Evolutionary conservation across 768 basidiomycete genomes (phyloP).

Genomic region (Daedalea quercina): DNA sequence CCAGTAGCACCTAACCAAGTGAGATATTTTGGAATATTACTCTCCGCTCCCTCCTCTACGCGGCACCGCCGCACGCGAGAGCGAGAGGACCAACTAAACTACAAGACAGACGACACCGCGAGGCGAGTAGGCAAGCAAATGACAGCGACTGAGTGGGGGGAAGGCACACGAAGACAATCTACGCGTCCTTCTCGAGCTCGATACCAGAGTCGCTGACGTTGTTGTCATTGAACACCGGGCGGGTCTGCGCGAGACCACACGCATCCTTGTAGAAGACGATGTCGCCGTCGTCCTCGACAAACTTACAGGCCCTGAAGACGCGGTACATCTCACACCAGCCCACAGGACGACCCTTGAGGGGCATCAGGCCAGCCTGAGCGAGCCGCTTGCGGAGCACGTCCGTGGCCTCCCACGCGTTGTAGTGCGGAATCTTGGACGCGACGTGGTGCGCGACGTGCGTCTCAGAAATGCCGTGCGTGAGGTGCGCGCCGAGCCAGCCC

Average conservation of each 20-base stretch:
- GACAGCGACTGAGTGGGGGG: neutral
- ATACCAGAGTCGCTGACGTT: conserved; percentile 62
- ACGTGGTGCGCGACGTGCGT: conserved; percentile 93
- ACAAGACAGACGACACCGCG: neutral
- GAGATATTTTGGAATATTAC: neutral
- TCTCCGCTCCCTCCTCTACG: neutral
- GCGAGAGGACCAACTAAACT: neutral
- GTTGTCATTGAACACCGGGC: conserved; percentile 57
- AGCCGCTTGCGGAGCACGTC: conserved; percentile 75
- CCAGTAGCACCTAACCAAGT: neutral
- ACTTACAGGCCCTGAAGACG: conserved; percentile 79
- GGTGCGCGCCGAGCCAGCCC: conserved; percentile 79
- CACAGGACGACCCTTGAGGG: conserved; percentile 61
- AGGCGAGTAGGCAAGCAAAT: neutral
- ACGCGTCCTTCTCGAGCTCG: conserved; percentile 33
- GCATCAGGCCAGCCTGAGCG: conserved; percentile 46
- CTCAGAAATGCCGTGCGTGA: conserved; percentile 91
- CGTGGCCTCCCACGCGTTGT: conserved; percentile 91
- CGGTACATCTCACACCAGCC: conserved; percentile 80
- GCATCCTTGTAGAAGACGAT: conserved; percentile 91
- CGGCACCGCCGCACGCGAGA: neutral
- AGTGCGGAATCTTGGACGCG: conserved; percentile 94
- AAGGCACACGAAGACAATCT: neutral
- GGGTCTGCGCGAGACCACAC: conserved; percentile 63
- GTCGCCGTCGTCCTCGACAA: conserved; percentile 91